These are phyloP conservation scores for Botryotinia narcissicola DNA, from an alignment of 2,329 filamentous ascomycete species.

Conservation along the genomic window DNA sequence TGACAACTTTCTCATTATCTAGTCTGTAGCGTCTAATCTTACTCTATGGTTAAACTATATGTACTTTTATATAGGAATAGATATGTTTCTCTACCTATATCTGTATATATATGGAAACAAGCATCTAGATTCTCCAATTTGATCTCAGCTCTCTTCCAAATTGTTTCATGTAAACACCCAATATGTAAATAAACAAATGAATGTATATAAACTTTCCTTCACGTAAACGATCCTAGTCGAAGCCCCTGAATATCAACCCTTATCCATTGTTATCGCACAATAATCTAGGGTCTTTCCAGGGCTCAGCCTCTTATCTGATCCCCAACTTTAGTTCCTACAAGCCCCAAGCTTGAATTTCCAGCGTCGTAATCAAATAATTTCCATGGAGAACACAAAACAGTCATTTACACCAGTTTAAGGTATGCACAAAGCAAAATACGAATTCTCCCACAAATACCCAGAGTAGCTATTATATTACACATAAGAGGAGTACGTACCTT, in stretches of 20 bases:
- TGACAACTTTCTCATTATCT: neutral
- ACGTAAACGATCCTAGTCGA: neutral
- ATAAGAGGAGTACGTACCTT: neutral
- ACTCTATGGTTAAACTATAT: neutral
- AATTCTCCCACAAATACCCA: neutral
- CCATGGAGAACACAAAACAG: neutral
- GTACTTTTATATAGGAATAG: neutral
- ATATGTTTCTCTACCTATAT: neutral
- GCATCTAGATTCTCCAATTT: neutral
- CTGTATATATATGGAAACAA: neutral
- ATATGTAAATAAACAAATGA: neutral
- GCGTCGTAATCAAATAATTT: conserved; percentile 8
- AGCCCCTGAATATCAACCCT: conserved; percentile 8
- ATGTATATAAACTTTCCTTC: neutral
- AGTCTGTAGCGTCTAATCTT: neutral
- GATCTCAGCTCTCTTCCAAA: neutral
- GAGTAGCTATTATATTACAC: neutral
- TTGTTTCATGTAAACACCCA: neutral
- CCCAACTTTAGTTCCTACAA: neutral
- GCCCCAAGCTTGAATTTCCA: neutral
- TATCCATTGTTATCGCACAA: conserved; percentile 9
- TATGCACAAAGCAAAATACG: neutral
- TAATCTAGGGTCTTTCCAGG: neutral
- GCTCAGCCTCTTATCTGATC: neutral
- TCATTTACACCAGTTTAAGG: neutral